Percentiles rank a stretch among this genome's conserved stretches.
These are phyloP conservation scores for Puccinia hordei DNA, from an alignment of 1,284 basidiomycete genomes.

Conservation along the genomic window DNA sequence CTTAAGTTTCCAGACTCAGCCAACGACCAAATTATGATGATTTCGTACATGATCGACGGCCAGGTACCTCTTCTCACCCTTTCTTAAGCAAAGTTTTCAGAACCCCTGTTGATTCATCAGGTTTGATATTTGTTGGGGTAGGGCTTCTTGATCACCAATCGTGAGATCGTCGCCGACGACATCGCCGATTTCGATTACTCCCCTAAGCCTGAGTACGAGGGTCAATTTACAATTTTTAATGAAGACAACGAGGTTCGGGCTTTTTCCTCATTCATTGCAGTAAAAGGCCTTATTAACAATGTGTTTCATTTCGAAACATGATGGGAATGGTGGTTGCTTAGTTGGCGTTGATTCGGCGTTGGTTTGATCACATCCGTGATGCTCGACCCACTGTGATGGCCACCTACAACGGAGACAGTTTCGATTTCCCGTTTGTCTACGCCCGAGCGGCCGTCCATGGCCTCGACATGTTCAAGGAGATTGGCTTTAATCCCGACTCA, in stretches of 20 bases:
- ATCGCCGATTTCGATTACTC: slow-evolving; percentile 99
- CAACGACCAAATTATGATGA: slow-evolving; percentile 99
- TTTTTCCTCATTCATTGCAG: background rate
- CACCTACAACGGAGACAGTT: slow-evolving; percentile 98
- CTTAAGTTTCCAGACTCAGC: slow-evolving; percentile 97
- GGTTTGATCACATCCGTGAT: slow-evolving; percentile 91
- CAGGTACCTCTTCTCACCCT: slow-evolving; percentile 51
- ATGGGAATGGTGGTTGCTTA: slow-evolving; percentile 58
- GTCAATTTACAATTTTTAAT: slow-evolving; percentile 95
- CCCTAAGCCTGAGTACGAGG: slow-evolving; percentile 95
- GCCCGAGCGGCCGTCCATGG: slow-evolving; percentile 83
- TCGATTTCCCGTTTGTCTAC: slow-evolving; percentile 98
- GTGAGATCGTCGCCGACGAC: slow-evolving; percentile 95
- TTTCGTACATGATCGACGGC: slow-evolving; percentile 96
- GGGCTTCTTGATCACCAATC: slow-evolving; percentile 95
- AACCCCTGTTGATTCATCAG: background rate
- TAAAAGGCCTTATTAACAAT: no score
- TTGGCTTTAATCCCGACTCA: slow-evolving; percentile 83
- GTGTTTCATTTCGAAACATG: slow-evolving; percentile 48
- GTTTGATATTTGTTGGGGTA: slow-evolving; percentile 61
- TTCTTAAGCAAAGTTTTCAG: background rate
- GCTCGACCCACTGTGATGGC: slow-evolving; percentile 95
- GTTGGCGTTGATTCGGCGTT: slow-evolving; percentile 77
- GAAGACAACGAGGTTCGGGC: slow-evolving; percentile 80
- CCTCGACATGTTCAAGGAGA: slow-evolving; percentile 95